Evolutionary conservation across 148 eudicot genomes (phyloP).

Genomic region (Selenicereus undatus): DNA sequence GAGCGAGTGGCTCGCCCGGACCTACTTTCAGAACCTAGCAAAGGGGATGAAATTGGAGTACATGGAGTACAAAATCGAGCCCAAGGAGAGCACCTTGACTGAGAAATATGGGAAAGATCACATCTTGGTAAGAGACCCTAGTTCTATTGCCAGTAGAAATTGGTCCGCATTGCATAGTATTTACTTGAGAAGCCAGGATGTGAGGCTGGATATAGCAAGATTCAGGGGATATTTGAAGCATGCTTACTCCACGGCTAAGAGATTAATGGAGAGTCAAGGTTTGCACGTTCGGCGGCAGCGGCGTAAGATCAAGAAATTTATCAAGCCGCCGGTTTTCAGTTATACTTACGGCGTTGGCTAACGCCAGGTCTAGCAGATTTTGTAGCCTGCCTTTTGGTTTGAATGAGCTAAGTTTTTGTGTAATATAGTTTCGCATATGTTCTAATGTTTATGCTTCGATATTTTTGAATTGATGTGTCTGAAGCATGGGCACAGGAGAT

Average conservation of each 20-base stretch:
- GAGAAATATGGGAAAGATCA: slow-evolving; percentile 29
- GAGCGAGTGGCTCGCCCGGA: slow-evolving; percentile 41
- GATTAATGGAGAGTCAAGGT: slow-evolving; percentile 34
- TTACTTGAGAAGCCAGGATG: slow-evolving; percentile 43
- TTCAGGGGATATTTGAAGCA: slow-evolving; percentile 35
- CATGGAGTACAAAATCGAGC: slow-evolving; percentile 28
- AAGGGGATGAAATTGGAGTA: slow-evolving; percentile 42
- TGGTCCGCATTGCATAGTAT: slow-evolving; percentile 34
- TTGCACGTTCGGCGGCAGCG: slow-evolving; percentile 32
- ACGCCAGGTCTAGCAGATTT: neutral
- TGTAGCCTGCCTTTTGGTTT: neutral
- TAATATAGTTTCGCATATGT: neutral
- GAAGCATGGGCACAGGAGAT: neutral
- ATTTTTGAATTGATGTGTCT: neutral
- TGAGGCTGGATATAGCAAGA: slow-evolving; percentile 31
- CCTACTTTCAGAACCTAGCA: slow-evolving; percentile 38
- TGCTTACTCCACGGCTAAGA: slow-evolving; percentile 39
- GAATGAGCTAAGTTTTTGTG: neutral
- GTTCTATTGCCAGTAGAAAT: slow-evolving; percentile 24
- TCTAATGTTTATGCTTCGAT: neutral
- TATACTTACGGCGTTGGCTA: slow-evolving; percentile 33
- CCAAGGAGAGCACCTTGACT: slow-evolving; percentile 30
- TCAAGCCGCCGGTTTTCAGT: slow-evolving; percentile 30
- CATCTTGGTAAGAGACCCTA: slow-evolving; percentile 26
- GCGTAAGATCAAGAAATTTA: slow-evolving; percentile 25